Evolutionary conservation across 1,284 basidiomycete genomes (phyloP).

Genomic region (Afroboletus lepidellus): DNA sequence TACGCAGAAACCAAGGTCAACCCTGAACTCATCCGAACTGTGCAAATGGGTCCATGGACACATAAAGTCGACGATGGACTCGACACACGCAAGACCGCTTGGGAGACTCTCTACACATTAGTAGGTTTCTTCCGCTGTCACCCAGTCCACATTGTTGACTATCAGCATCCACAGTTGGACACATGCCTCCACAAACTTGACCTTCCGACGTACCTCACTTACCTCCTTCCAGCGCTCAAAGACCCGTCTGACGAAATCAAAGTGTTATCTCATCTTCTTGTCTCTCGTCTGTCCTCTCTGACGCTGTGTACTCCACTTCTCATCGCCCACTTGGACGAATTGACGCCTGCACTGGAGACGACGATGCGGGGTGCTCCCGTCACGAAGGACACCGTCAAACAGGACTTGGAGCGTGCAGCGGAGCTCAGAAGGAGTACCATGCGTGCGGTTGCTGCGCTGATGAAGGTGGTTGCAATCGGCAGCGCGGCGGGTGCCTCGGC

Average conservation of each 20-base stretch:
- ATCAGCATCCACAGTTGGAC: constrained; percentile 59
- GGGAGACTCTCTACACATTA: constrained; percentile 95
- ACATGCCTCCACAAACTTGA: constrained; percentile 87
- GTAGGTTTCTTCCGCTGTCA: constrained; percentile 45
- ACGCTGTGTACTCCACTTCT: constrained; percentile 38
- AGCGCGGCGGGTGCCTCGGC: constrained; percentile 55
- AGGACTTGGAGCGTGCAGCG: constrained; percentile 91
- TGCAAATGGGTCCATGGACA: constrained; percentile 98
- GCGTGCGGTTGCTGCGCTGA: constrained; percentile 82
- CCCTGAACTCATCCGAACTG: constrained; percentile 82
- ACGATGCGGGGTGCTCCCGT: constrained; percentile 91
- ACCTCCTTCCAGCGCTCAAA: constrained; percentile 79
- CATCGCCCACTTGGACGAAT: constrained; percentile 78
- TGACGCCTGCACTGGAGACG: constrained; percentile 76
- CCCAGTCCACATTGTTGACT: constrained; percentile 1
- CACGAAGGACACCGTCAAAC: constrained; percentile 94
- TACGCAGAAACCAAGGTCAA: constrained; percentile 86
- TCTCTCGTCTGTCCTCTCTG: constrained; percentile 86
- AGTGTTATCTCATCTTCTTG: constrained; percentile 92
- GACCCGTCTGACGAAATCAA: constrained; percentile 98
- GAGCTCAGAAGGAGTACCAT: constrained; percentile 89
- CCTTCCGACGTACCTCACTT: constrained; percentile 79
- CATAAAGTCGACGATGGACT: constrained; percentile 93
- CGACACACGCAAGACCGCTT: constrained; percentile 93
- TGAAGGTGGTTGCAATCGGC: constrained; percentile 58